phyloP scores from a whole-genome alignment of 1,284 basidiomycete genomes.

The Athelia sp. region DNA sequence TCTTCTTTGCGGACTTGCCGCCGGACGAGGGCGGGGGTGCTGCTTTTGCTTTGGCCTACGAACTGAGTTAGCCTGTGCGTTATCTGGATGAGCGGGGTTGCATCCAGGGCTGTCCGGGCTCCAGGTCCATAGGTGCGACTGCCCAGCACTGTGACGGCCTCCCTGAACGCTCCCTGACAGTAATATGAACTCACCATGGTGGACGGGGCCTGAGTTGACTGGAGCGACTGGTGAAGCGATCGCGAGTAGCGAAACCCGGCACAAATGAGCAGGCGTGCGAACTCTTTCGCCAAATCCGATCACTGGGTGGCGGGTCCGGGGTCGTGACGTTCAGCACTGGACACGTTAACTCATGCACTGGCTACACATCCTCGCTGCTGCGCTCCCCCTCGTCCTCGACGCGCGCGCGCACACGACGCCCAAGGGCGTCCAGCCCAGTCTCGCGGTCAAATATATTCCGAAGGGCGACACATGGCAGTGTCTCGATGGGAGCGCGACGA shows the following conservation, averaged over 20 bases:
- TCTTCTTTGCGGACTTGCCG: slow-evolving; percentile 92
- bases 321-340: background rate
- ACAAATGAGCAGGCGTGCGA: no score
- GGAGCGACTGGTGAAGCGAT: no score
- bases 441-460: slow-evolving; percentile 40
- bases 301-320: background rate
- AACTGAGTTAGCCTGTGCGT: slow-evolving; percentile 2
- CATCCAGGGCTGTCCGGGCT: slow-evolving; percentile 13
- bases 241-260: background rate
- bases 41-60: slow-evolving; percentile 78
- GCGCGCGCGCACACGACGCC: no score
- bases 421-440: slow-evolving; percentile 39
- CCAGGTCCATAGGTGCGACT: background rate
- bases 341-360: no score
- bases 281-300: no score
- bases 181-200: slow-evolving; percentile 23
- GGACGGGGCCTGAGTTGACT: slow-evolving; percentile 16
- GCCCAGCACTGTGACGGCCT: background rate
- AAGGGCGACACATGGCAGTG: slow-evolving; percentile 61
- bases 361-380: no score
- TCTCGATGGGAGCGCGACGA: slow-evolving; percentile 67
- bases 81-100: slow-evolving; percentile 7
- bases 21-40: slow-evolving; percentile 60
- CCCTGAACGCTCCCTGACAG: background rate
- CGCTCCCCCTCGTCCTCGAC: no score